Conservation (phyloP, 805 yeast species). For the Clavispora vitiphila region DNA sequence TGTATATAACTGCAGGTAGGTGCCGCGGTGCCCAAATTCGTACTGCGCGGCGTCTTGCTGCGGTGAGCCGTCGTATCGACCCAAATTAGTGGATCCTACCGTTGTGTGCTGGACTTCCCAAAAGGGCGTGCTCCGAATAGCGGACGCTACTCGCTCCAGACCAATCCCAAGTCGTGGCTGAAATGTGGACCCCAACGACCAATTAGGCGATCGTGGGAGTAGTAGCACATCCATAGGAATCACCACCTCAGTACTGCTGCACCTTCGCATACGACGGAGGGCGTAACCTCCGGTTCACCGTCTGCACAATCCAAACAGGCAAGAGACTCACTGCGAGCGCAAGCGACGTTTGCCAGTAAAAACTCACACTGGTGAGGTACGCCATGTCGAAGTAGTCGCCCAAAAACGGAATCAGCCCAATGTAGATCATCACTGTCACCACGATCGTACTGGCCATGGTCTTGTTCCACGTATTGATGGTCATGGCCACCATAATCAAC, state of each 20-base stretch:
- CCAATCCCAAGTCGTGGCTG: no score
- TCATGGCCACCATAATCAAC: conserved; percentile 87
- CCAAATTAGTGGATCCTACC: no score
- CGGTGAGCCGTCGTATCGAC: no score
- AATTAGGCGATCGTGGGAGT: no score
- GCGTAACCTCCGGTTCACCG: conserved; percentile 66
- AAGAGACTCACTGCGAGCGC: conserved; percentile 66
- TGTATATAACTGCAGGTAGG: neutral
- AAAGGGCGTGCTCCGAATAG: no score
- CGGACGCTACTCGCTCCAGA: no score
- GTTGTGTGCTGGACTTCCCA: no score
- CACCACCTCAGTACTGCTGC: conserved; percentile 55
- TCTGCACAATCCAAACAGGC: conserved; percentile 86
- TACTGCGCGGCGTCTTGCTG: no score
- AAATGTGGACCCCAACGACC: no score
- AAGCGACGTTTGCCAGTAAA: conserved; percentile 63
- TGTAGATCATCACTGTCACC: conserved; percentile 59
- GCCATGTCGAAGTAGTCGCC: conserved; percentile 78
- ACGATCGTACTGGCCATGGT: conserved; percentile 71
- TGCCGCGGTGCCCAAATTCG: no score
- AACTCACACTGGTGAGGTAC: conserved; percentile 53
- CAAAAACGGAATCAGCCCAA: conserved; percentile 77
- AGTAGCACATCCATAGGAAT: no score
- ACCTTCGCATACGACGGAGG: conserved; percentile 98
- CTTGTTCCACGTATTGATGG: conserved; percentile 86